These are phyloP conservation scores for Aureobasidium vineae DNA, from an alignment of 2,329 filamentous ascomycete genomes.

Conservation along the genomic window DNA sequence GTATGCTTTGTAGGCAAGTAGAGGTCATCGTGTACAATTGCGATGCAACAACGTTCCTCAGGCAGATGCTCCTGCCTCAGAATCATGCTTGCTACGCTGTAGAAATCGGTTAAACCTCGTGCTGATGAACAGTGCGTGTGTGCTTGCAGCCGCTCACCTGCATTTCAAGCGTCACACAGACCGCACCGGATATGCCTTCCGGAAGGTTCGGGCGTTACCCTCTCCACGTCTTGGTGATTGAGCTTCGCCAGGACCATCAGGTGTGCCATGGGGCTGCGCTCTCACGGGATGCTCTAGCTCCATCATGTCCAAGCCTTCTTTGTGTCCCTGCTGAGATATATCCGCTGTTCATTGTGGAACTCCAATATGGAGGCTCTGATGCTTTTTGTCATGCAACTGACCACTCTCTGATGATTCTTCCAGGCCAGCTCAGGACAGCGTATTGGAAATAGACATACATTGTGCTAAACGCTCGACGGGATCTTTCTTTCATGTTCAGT, in stretches of 20 bases:
- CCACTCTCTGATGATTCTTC: conserved; percentile 6
- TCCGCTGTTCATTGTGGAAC: conserved; percentile 23
- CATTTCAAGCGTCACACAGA: background rate
- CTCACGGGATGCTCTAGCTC: conserved; percentile 10
- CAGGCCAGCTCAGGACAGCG: conserved; percentile 17
- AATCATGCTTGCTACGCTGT: background rate
- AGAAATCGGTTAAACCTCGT: conserved; percentile 10
- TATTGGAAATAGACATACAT: conserved; percentile 23
- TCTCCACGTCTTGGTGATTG: conserved; percentile 21
- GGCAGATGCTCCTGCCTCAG: background rate
- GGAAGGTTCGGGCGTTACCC: conserved; percentile 22
- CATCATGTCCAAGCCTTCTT: conserved; percentile 19
- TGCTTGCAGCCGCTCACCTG: conserved; percentile 18
- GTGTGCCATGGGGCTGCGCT: conserved; percentile 21
- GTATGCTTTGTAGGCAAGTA: background rate
- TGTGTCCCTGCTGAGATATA: conserved; percentile 21
- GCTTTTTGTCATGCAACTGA: conserved; percentile 24
- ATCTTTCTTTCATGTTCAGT: conserved; percentile 9
- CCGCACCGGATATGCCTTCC: conserved; percentile 17
- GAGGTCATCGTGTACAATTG: background rate
- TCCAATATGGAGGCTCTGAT: background rate
- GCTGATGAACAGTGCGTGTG: conserved; percentile 10
- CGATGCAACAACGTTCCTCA: background rate
- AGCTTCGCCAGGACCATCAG: conserved; percentile 4
- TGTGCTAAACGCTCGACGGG: conserved; percentile 13